phyloP scores from a whole-genome alignment of 148 eudicot species.

The Dianthus caryophyllus region DNA sequence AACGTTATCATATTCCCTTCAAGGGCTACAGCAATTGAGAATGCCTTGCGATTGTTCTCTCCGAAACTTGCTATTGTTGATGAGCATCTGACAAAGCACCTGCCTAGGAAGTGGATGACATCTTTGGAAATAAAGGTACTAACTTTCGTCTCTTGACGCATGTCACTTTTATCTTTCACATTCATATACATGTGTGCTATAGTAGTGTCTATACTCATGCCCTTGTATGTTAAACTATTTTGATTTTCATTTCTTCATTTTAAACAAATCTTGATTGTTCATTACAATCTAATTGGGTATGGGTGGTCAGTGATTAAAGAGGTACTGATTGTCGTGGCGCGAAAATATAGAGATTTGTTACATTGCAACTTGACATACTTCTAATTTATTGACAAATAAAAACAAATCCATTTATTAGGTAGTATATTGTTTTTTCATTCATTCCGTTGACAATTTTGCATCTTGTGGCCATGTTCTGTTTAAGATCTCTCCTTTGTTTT shows the following conservation, averaged over 20 bases:
- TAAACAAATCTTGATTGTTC: neutral
- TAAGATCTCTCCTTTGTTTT: too few species aligned
- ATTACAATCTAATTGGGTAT: too few species aligned
- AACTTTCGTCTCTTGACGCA: constrained; percentile 12
- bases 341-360: too few species aligned
- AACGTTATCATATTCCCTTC: constrained; percentile 93
- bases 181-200: too few species aligned
- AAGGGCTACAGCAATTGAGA: constrained; percentile 87
- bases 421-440: too few species aligned
- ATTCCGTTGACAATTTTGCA: too few species aligned
- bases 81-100: constrained; percentile 68
- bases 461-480: too few species aligned
- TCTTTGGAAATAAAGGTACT: constrained; percentile 78
- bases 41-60: constrained; percentile 72
- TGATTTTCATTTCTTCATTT: neutral
- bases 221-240: neutral
- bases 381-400: too few species aligned
- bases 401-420: too few species aligned
- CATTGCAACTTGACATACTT: too few species aligned
- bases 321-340: too few species aligned
- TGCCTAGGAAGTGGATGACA: constrained; percentile 88
- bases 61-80: constrained; percentile 96
- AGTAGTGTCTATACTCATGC: neutral
- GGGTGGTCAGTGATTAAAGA: too few species aligned
- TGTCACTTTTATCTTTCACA: neutral